These are phyloP conservation scores for Phialocephala sp. DNA, from an alignment of 2,329 filamentous ascomycete genomes.

Conservation along the genomic window DNA sequence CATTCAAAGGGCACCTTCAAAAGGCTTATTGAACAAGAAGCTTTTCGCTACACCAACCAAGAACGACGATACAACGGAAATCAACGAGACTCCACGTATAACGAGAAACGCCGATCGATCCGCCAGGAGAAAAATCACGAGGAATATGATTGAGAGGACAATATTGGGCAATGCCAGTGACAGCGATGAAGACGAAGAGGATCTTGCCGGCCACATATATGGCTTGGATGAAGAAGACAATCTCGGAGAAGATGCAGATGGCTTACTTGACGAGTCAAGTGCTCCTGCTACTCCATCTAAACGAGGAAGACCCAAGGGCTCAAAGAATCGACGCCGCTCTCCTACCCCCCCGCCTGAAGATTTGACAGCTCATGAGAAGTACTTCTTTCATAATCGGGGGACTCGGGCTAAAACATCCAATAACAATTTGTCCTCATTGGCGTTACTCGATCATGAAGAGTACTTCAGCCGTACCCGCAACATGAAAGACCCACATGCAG, in stretches of 20 bases:
- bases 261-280: slow-evolving; percentile 41
- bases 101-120: slow-evolving; percentile 71
- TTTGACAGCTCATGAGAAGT: slow-evolving; percentile 86
- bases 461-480: slow-evolving; percentile 74
- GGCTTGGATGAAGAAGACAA: slow-evolving; percentile 48
- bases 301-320: slow-evolving; percentile 51
- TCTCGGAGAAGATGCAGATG: slow-evolving; percentile 40
- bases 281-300: slow-evolving; percentile 57
- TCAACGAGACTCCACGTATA: slow-evolving; percentile 38
- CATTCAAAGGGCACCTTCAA: slow-evolving; percentile 5
- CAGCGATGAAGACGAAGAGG: slow-evolving; percentile 73
- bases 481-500: slow-evolving; percentile 70
- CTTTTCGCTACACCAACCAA: slow-evolving; percentile 42
- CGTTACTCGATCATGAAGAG: slow-evolving; percentile 86
- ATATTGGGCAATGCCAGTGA: slow-evolving; percentile 68
- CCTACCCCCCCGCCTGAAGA: slow-evolving; percentile 74
- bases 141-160: slow-evolving; percentile 74
- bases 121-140: slow-evolving; percentile 83
- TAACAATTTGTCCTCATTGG: slow-evolving; percentile 77
- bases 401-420: slow-evolving; percentile 84
- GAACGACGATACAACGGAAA: slow-evolving; percentile 19
- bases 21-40: slow-evolving; percentile 30
- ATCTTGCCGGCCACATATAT: slow-evolving; percentile 72
- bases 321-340: slow-evolving; percentile 58
- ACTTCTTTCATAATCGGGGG: slow-evolving; percentile 90